A percentile compares a stretch with the other conserved stretches of the same genome.
Conservation (phyloP, 2,329 filamentous ascomycete species). For the Aspergillus sp. region DNA sequence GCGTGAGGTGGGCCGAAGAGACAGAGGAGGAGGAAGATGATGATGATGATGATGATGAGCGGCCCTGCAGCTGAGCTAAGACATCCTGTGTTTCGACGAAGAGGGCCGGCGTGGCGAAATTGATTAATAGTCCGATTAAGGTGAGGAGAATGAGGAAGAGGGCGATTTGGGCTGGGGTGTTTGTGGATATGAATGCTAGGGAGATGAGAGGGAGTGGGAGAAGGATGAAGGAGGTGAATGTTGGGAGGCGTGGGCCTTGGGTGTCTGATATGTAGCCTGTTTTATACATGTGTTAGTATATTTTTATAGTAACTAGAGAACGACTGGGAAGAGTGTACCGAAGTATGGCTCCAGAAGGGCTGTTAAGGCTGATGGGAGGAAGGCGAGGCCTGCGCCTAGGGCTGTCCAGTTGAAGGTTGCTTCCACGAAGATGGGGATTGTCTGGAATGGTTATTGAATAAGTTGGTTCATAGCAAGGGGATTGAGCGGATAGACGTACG, state of each 20-base stretch:
- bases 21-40: neutral
- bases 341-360: conserved; percentile 62
- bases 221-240: conserved; percentile 55
- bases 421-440: conserved; percentile 56
- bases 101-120: conserved; percentile 61
- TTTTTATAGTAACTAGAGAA: neutral
- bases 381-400: conserved; percentile 57
- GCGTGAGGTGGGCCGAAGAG: neutral
- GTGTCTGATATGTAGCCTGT: conserved; percentile 53
- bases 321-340: conserved; percentile 16
- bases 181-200: conserved; percentile 61
- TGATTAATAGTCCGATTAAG: conserved; percentile 59
- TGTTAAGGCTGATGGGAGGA: conserved; percentile 61
- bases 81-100: conserved; percentile 68
- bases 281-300: conserved; percentile 1
- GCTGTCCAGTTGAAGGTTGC: conserved; percentile 56
- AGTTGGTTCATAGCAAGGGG: conserved; percentile 22
- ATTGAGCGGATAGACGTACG: conserved; percentile 15
- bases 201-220: conserved; percentile 63
- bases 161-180: conserved; percentile 61
- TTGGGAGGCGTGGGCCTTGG: conserved; percentile 63
- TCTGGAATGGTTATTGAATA: conserved; percentile 15
- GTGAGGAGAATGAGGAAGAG: conserved; percentile 64
- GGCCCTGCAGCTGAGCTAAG: conserved; percentile 51
- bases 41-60: conserved; percentile 12